Evolutionary conservation across 2,329 filamentous ascomycete species (phyloP), one percentile per base, ranked within the genome.

Genomic region (Apiospora koreana): DNA sequence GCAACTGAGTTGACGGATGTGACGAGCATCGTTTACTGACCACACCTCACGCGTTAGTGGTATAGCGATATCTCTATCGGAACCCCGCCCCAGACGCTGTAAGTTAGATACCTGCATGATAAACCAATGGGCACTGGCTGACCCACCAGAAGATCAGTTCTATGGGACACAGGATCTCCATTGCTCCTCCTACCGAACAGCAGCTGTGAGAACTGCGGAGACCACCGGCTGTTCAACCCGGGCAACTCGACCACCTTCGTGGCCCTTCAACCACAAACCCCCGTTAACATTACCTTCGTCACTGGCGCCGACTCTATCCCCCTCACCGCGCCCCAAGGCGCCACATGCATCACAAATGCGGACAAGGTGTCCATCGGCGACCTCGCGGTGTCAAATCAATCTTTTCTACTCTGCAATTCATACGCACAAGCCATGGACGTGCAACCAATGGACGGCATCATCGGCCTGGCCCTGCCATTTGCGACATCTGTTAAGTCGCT

Each of bases 391-490:
- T 28, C 68, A 8, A 71, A 73, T 68, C 79, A 81, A 72, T 65
- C 75, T 18, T 79, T 81, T 46, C 67, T 80, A 9, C 72, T 80
- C 10, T 80, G 77, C 69, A 74, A 80, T 45, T 69, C 70, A 9
- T 81, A 79, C 72, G 73, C 75, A 7, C 71, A 75, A 1, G 73
- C 73, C 9, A 70, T 80, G n/a, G 73, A 73, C 3, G 69, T 74
- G 3, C 75, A 78, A 43, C 74, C 74, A 3, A 75, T 78, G 41
- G 79, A 81, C 54, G 79, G 79, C 43, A 77, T 81, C 65, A 74
- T 82, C 50, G 80, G 81, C 23, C 70, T 81, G 23, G 50, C 1
- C 50, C 7, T 21, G 50, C 50, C 50, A 3, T 8, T 8, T 21
- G 73, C 71, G 3, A 70, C 72, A 1, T 71, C 72, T n/a, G 62